Evolutionary conservation across 2,329 filamentous ascomycete species (phyloP).

Genomic region (Penicillium sp.): DNA sequence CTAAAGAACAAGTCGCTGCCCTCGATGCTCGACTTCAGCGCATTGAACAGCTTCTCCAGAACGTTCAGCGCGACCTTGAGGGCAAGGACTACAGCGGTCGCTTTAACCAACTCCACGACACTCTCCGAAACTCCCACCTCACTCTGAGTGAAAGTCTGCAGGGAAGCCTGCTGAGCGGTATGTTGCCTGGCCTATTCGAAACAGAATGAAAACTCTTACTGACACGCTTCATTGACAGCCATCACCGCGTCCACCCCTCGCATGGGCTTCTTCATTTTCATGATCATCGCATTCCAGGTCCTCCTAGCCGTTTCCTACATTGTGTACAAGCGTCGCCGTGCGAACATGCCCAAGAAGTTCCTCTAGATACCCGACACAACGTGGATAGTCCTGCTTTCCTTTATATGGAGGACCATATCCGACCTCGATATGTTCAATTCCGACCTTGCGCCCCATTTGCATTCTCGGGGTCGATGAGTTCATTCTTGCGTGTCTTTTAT

Average conservation of each 20-base stretch:
- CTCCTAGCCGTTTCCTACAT: slow-evolving; percentile 71
- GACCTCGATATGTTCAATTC: not conserved
- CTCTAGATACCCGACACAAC: slow-evolving; percentile 55
- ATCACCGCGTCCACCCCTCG: slow-evolving; percentile 59
- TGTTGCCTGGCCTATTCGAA: slow-evolving; percentile 32
- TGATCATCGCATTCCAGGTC: slow-evolving; percentile 76
- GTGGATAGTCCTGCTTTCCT: not conserved
- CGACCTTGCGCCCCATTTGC: not conserved
- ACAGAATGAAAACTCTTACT: not conserved
- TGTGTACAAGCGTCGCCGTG: slow-evolving; percentile 77
- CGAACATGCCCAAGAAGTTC: slow-evolving; percentile 87
- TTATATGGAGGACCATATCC: not conserved
- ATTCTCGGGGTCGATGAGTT: not conserved
- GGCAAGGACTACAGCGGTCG: slow-evolving; percentile 61
- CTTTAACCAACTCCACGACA: slow-evolving; percentile 58
- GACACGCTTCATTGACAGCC: slow-evolving; percentile 38
- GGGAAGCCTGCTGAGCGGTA: slow-evolving; percentile 54
- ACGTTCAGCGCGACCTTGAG: slow-evolving; percentile 59
- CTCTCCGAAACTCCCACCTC: slow-evolving; percentile 58
- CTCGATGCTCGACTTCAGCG: slow-evolving; percentile 56
- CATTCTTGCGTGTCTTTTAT: slow-evolving; percentile 21
- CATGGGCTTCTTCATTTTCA: slow-evolving; percentile 67
- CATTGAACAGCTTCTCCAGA: slow-evolving; percentile 56
- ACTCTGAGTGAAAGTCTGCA: slow-evolving; percentile 58
- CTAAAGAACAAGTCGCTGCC: slow-evolving; percentile 42